Evolutionary conservation across 768 basidiomycete genomes (phyloP).

Genomic region (Porphyrellus cyaneotinctus): DNA sequence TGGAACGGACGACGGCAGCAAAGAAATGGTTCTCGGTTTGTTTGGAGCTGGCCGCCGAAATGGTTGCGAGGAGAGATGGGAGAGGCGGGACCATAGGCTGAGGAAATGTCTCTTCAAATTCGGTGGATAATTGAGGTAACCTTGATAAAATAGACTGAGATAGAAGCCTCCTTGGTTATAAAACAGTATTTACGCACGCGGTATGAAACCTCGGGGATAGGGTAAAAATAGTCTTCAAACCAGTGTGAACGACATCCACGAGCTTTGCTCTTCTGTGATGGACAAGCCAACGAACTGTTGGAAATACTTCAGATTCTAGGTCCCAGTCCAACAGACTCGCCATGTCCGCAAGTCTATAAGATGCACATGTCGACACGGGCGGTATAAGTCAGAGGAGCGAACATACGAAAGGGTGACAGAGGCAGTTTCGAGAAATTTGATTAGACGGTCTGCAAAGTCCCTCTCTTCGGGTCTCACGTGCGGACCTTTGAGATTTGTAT

Average conservation of each 20-base stretch:
- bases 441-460: slow-evolving; percentile 62
- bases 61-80: slow-evolving; percentile 65
- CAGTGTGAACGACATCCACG: slow-evolving; percentile 76
- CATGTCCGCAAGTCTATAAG: slow-evolving; percentile 67
- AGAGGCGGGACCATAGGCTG: slow-evolving; percentile 62
- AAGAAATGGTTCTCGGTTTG: slow-evolving; percentile 73
- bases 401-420: slow-evolving; percentile 75
- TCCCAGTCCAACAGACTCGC: slow-evolving; percentile 81
- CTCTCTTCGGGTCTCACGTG: slow-evolving; percentile 63
- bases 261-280: slow-evolving; percentile 87
- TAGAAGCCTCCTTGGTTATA: not conserved
- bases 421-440: slow-evolving; percentile 71
- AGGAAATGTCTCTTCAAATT: slow-evolving; percentile 62
- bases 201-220: slow-evolving; percentile 60
- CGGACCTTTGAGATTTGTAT: slow-evolving; percentile 54
- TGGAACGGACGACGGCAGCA: slow-evolving; percentile 67
- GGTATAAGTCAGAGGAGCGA: not conserved
- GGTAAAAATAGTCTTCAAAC: slow-evolving; percentile 78
- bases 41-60: slow-evolving; percentile 66
- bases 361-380: not conserved
- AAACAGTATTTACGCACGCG: slow-evolving; percentile 44
- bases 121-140: slow-evolving; percentile 43
- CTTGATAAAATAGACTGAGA: slow-evolving; percentile 1
- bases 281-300: slow-evolving; percentile 89
- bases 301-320: slow-evolving; percentile 76